These are phyloP conservation scores for Fraxinus cuspidata DNA, from an alignment of 257 asterid genomes.

Conservation along the genomic window DNA sequence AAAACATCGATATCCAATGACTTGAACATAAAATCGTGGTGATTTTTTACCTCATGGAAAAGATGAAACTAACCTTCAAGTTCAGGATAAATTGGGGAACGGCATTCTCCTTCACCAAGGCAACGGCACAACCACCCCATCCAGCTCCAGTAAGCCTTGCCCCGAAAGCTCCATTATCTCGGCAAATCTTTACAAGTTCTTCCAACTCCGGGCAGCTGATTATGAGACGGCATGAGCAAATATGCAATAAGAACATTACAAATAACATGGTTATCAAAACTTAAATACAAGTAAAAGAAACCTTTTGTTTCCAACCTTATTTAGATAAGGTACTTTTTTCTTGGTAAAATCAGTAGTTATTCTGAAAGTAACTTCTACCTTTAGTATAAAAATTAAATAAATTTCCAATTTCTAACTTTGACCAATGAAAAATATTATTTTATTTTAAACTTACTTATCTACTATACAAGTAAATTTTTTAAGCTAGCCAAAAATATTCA, in stretches of 20 bases:
- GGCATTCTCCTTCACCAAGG: constrained; percentile 77
- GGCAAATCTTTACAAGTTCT: constrained; percentile 73
- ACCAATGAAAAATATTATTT: background rate
- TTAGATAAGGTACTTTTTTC: background rate
- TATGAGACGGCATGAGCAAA: background rate
- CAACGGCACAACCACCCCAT: constrained; percentile 99
- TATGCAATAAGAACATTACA: background rate
- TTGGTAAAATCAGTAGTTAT: background rate
- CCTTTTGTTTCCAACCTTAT: too few relatives aligned
- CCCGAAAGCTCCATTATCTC: constrained; percentile 87
- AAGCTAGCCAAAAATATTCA: background rate
- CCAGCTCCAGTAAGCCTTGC: constrained; percentile 99
- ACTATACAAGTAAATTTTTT: background rate
- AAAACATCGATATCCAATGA: background rate
- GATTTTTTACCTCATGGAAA: background rate
- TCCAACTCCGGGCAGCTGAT: constrained; percentile 89
- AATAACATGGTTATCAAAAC: background rate
- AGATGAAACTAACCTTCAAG: constrained; percentile 57
- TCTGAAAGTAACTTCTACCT: background rate
- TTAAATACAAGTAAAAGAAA: background rate
- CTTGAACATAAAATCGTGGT: background rate
- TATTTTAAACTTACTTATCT: background rate
- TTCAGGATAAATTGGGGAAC: constrained; percentile 88
- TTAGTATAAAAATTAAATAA: background rate
- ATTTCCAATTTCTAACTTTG: background rate